These are phyloP conservation scores for Monascus purpureus DNA, from an alignment of 495 filamentous ascomycete genomes.

Conservation along the genomic window DNA sequence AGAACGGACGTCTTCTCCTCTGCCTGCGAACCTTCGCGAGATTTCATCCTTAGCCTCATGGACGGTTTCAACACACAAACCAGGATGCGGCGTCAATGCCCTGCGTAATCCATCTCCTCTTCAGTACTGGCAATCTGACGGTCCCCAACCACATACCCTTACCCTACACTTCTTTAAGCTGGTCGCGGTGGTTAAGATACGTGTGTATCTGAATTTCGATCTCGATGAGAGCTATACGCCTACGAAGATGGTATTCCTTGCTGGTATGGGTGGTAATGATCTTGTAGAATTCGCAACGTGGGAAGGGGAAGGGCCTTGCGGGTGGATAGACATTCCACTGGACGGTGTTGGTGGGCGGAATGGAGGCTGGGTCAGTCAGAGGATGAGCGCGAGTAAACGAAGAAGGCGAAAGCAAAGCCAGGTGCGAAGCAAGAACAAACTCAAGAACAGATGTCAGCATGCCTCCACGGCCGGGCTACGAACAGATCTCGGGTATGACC, in stretches of 20 bases:
- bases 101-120: conserved; percentile 65
- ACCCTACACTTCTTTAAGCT: conserved; percentile 92
- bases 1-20: conserved; percentile 25
- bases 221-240: conserved; percentile 96
- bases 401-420: too few relatives aligned
- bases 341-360: conserved; percentile 44
- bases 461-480: neutral
- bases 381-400: conserved; percentile 3
- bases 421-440: conserved; percentile 3
- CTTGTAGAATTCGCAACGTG: conserved; percentile 70
- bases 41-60: conserved; percentile 91
- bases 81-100: conserved; percentile 75
- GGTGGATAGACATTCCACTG: conserved; percentile 80
- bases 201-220: conserved; percentile 82
- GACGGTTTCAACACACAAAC: conserved; percentile 83
- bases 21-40: conserved; percentile 52
- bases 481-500: neutral
- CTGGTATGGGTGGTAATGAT: conserved; percentile 78
- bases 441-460: neutral
- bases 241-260: conserved; percentile 72
- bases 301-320: conserved; percentile 60
- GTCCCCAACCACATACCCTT: conserved; percentile 86
- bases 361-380: conserved; percentile 21
- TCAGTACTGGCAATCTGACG: conserved; percentile 94
- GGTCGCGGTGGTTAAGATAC: conserved; percentile 67